Conservation (phyloP, 495 filamentous ascomycete genomes). For the Penicillium riverlandense region DNA sequence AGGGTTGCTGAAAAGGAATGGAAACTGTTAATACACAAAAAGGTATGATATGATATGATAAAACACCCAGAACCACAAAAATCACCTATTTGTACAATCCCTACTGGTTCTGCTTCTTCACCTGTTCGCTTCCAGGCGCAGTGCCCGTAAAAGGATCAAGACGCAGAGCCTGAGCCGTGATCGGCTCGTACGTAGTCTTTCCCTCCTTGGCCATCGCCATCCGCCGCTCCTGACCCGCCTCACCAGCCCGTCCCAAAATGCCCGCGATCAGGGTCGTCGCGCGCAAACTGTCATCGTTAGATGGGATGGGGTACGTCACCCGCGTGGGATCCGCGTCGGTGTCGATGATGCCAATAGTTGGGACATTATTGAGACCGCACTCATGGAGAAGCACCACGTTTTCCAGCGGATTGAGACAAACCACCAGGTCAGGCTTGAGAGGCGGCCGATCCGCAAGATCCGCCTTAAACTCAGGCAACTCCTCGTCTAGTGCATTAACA, state of each 20-base stretch:
- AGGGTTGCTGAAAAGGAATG: too few species aligned
- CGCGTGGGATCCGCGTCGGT: constrained; percentile 88
- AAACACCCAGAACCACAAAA: constrained; percentile 17
- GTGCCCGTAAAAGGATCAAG: constrained; percentile 21
- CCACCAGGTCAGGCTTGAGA: constrained; percentile 82
- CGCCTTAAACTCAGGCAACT: constrained; percentile 55
- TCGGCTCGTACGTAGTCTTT: constrained; percentile 48
- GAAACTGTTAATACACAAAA: constrained; percentile 24
- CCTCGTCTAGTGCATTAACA: constrained; percentile 62
- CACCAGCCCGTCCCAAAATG: constrained; percentile 75
- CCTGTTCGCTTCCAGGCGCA: constrained; percentile 9
- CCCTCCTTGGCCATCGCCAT: constrained; percentile 53
- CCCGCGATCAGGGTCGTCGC: constrained; percentile 75
- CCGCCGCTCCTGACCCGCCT: constrained; percentile 64
- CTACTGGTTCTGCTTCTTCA: too few species aligned
- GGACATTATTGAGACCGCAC: constrained; percentile 78
- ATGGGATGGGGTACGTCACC: constrained; percentile 94
- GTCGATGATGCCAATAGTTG: constrained; percentile 91
- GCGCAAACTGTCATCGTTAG: constrained; percentile 92
- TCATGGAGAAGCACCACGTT: constrained; percentile 87
- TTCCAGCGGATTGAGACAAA: constrained; percentile 88
- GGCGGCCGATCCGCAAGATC: constrained; percentile 53
- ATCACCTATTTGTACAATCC: constrained; percentile 31
- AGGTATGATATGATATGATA: constrained; percentile 4
- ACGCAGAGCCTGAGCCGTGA: constrained; percentile 21